Evolutionary conservation across 768 basidiomycete genomes (phyloP).

Genomic region (Lactifluus subvellereus): DNA sequence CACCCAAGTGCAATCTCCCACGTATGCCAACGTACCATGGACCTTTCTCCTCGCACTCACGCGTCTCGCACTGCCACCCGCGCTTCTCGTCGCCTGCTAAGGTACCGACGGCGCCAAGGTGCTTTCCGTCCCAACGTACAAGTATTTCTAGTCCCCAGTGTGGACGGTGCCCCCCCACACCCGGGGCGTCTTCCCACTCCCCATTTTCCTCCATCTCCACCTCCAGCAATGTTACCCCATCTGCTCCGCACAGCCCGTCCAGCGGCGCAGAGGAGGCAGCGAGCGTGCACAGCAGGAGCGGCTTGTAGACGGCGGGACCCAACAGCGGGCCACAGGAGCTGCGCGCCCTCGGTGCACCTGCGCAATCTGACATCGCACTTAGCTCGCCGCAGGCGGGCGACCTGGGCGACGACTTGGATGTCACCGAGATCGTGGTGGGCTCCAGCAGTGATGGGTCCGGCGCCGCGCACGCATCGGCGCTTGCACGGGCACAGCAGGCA

Average conservation of each 20-base stretch:
- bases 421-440: conserved; percentile 5
- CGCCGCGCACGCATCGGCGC: not conserved
- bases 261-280: conserved; percentile 30
- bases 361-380: conserved; percentile 12
- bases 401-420: conserved; percentile 50
- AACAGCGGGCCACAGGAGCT: conserved; percentile 46
- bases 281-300: conserved; percentile 63
- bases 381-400: conserved; percentile 42
- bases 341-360: conserved; percentile 42
- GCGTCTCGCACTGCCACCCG: conserved; percentile 60
- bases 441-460: conserved; percentile 31
- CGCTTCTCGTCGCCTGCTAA: conserved; percentile 75
- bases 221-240: not conserved
- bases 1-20: conserved; percentile 53
- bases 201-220: conserved; percentile 23
- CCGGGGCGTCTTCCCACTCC: conserved; percentile 24
- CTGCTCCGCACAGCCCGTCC: not conserved
- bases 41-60: conserved; percentile 71
- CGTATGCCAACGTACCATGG: conserved; percentile 60
- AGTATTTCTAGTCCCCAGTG: conserved; percentile 81
- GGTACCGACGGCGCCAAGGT: conserved; percentile 75
- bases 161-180: conserved; percentile 55
- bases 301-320: conserved; percentile 64
- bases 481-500: not conserved
- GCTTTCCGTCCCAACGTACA: conserved; percentile 72